phyloP scores from a whole-genome alignment of 768 basidiomycete genomes.

The Trametes coccinea region DNA sequence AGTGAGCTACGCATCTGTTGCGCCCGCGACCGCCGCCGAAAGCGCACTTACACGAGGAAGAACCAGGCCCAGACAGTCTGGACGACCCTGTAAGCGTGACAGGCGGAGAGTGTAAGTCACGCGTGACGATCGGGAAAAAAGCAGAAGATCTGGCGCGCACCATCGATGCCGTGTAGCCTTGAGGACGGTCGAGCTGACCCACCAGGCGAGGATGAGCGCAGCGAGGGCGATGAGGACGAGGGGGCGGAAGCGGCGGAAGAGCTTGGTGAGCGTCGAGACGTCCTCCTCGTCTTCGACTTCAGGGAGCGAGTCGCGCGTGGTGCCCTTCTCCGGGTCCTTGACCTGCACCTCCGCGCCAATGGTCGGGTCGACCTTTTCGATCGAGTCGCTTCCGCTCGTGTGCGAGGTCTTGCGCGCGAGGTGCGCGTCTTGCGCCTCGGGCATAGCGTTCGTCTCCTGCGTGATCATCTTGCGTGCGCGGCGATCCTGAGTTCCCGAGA shows the following conservation, averaged over 20 bases:
- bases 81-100: slow-evolving; percentile 55
- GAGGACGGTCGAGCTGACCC: slow-evolving; percentile 75
- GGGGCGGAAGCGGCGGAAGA: slow-evolving; percentile 27
- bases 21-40: background rate
- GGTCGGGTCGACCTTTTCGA: slow-evolving; percentile 30
- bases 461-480: background rate
- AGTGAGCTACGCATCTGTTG: too few relatives aligned
- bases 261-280: slow-evolving; percentile 6
- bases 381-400: slow-evolving; percentile 23
- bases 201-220: slow-evolving; percentile 76
- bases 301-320: background rate
- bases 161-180: slow-evolving; percentile 74
- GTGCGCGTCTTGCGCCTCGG: background rate
- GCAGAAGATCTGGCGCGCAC: slow-evolving; percentile 39
- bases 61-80: slow-evolving; percentile 84
- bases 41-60: slow-evolving; percentile 60
- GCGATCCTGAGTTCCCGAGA: background rate
- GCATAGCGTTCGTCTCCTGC: background rate
- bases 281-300: slow-evolving; percentile 25
- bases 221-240: slow-evolving; percentile 52
- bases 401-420: slow-evolving; percentile 28
- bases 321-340: slow-evolving; percentile 12
- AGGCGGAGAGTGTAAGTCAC: background rate
- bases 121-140: slow-evolving; percentile 13
- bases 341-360: slow-evolving; percentile 24